Evolutionary conservation across 805 yeast genomes (phyloP).

Genomic region (Ogataea allantospora): DNA sequence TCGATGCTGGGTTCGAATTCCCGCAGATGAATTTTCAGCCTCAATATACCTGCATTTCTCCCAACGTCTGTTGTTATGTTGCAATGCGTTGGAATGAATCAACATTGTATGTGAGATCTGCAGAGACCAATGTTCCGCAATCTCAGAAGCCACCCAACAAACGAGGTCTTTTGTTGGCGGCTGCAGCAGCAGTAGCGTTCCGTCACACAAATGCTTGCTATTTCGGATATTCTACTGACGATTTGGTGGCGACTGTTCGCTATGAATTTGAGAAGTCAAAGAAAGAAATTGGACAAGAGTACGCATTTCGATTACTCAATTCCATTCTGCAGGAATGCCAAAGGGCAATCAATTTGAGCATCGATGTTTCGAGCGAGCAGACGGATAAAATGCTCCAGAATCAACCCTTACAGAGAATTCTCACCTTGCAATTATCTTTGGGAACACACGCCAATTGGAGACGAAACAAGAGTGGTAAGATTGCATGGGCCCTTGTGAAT

Average conservation of each 20-base stretch:
- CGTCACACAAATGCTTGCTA: slow-evolving; percentile 71
- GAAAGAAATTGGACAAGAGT: slow-evolving; percentile 23
- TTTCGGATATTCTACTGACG: slow-evolving; percentile 65
- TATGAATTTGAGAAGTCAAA: slow-evolving; percentile 38
- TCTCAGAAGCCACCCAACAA: slow-evolving; percentile 19
- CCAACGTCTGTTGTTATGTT: slow-evolving; percentile 46
- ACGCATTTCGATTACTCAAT: slow-evolving; percentile 36
- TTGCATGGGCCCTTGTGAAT: slow-evolving; percentile 66
- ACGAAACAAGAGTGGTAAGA: slow-evolving; percentile 39
- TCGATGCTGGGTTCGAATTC: slow-evolving; percentile 56
- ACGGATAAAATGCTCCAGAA: slow-evolving; percentile 72
- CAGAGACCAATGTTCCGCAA: slow-evolving; percentile 20
- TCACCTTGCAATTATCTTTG: slow-evolving; percentile 65
- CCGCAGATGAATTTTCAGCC: slow-evolving; percentile 37
- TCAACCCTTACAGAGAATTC: slow-evolving; percentile 72
- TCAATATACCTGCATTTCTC: slow-evolving; percentile 44
- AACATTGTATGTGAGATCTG: slow-evolving; percentile 24
- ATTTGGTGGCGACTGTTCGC: slow-evolving; percentile 57
- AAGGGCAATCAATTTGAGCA: slow-evolving; percentile 67
- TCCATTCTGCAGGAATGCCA: slow-evolving; percentile 65
- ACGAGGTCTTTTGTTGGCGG: slow-evolving; percentile 37
- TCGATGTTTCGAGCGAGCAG: slow-evolving; percentile 69
- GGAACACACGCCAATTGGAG: slow-evolving; percentile 48
- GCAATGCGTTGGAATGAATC: slow-evolving; percentile 29
- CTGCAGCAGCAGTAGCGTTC: slow-evolving; percentile 61